Base-by-base conservation (phyloP, 306 rosid species). In the Potentilla sterilis region DNA sequence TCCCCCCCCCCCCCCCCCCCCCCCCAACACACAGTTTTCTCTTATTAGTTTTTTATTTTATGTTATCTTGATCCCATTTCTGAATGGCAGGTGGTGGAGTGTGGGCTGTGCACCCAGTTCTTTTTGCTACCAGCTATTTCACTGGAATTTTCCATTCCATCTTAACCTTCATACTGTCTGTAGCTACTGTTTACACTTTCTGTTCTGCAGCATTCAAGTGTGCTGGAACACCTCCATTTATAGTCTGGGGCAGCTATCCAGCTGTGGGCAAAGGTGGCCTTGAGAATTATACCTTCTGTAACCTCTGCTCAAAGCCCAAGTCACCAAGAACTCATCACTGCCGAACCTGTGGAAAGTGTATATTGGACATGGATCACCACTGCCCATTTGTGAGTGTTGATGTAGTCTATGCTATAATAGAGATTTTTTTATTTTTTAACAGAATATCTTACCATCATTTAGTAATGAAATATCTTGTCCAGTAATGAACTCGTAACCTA, bases 301-400 rank as follows among this genome's bases (percentile, higher is more conserved):
- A 61, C 75, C 84, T 84, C 82, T 95, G 98, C 89, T 86, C 87
- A 32, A 90, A 84, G 79, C 98, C 98, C n/a, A 95, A 95, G 92
- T 85, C 97, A 72, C 97, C 93, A 21, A 82, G 97, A 77, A 75
- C 92, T 75, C 98, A 95, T 85, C 98, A 95, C 81, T 95, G 98
- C 58, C 92, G 90, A 64, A 85, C 98, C 22, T 95, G 98, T 68
- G 84, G 87, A 80, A 86, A 79, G 83, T 95, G 98, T 70, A 80
- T 92, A 58, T 70, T 87, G 83, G 98, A 95, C 87, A 95, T 92
- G 98, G 98, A 95, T 91, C 98, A 95, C 83, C 97, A 95, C 78
- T 95, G 98, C 81, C 98, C 98, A 72, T 95, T 95, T 86, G 98
- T 95, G 86, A 90, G 97, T 89, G 63, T 74, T 75, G 37, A 42